Evolutionary conservation across 1,284 basidiomycete genomes (phyloP).

Genomic region (Pulchroboletus neoregius): DNA sequence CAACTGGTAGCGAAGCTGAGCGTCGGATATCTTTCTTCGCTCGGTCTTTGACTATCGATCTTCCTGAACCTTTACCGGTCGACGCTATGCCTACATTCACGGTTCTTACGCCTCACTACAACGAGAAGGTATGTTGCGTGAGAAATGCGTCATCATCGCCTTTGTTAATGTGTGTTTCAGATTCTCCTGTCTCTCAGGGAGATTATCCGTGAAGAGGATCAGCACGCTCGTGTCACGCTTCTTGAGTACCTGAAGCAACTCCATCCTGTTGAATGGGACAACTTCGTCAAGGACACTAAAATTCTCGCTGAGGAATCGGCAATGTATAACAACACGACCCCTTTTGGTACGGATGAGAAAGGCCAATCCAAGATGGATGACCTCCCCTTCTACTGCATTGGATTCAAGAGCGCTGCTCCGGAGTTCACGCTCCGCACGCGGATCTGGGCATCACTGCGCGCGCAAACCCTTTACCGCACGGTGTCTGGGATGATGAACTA

Average conservation of each 20-base stretch:
- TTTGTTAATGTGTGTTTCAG: slow-evolving; percentile 35
- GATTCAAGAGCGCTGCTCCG: slow-evolving; percentile 98
- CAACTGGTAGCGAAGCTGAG: slow-evolving; percentile 86
- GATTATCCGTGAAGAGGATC: slow-evolving; percentile 96
- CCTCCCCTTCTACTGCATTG: slow-evolving; percentile 97
- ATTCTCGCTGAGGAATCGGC: slow-evolving; percentile 96
- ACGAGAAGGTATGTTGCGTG: slow-evolving; percentile 68
- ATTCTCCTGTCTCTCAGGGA: slow-evolving; percentile 90
- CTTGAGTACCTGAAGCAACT: slow-evolving; percentile 98
- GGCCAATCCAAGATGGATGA: slow-evolving; percentile 85
- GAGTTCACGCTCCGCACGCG: slow-evolving; percentile 98
- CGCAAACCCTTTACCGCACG: slow-evolving; percentile 97
- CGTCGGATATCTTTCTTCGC: slow-evolving; percentile 96
- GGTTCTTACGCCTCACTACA: slow-evolving; percentile 93
- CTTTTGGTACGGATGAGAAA: slow-evolving; percentile 86
- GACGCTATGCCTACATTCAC: slow-evolving; percentile 98
- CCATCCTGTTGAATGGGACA: slow-evolving; percentile 98
- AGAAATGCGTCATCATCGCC: neutral
- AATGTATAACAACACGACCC: slow-evolving; percentile 77
- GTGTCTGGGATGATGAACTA: slow-evolving; percentile 99
- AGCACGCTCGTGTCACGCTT: slow-evolving; percentile 90
- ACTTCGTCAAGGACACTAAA: slow-evolving; percentile 99
- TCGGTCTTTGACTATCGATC: slow-evolving; percentile 85
- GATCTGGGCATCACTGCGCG: slow-evolving; percentile 98
- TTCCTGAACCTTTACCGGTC: slow-evolving; percentile 87